A percentile compares a stretch with the other conserved stretches of the same genome.
Evolutionary conservation across 768 basidiomycete species (phyloP).

Genomic region (Boletellus ananiceps): DNA sequence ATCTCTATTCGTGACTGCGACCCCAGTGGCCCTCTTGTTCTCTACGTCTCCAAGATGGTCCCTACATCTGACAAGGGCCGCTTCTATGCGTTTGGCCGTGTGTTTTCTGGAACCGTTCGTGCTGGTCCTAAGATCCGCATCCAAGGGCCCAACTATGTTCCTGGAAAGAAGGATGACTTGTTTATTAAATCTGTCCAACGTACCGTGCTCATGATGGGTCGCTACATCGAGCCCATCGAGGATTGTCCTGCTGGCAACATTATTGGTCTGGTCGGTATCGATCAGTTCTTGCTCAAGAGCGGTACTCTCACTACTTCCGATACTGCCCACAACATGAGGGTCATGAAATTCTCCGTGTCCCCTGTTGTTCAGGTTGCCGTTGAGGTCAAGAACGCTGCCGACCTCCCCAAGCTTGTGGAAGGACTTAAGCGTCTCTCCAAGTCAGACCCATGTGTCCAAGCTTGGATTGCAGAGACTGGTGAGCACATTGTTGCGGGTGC

Average conservation of each 20-base stretch:
- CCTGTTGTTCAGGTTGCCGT: slow-evolving; percentile 99
- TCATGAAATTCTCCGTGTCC: slow-evolving; percentile 99
- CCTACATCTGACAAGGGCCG: slow-evolving; percentile 99
- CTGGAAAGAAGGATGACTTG: slow-evolving; percentile 97
- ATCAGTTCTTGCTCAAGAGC: slow-evolving; percentile 99
- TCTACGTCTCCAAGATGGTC: slow-evolving; percentile 99
- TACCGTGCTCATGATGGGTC: slow-evolving; percentile 99
- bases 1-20: slow-evolving; percentile 98
- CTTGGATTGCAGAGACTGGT: slow-evolving; percentile 87
- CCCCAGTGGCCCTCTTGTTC: slow-evolving; percentile 91
- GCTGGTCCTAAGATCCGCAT: slow-evolving; percentile 99
- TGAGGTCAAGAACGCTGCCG: slow-evolving; percentile 98
- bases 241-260: slow-evolving; percentile 99
- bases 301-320: slow-evolving; percentile 97
- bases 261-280: slow-evolving; percentile 97
- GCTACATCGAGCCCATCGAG: slow-evolving; percentile 96
- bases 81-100: slow-evolving; percentile 99
- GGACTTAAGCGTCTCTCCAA: slow-evolving; percentile 99
- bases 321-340: slow-evolving; percentile 99
- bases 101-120: slow-evolving; percentile 97
- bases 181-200: slow-evolving; percentile 98
- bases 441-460: slow-evolving; percentile 98
- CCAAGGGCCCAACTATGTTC: slow-evolving; percentile 97
- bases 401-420: slow-evolving; percentile 99
- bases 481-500: slow-evolving; percentile 99